These are phyloP conservation scores for Bacterosira constricta DNA, from an alignment of 108 stramenopile genomes.

Conservation along the genomic window DNA sequence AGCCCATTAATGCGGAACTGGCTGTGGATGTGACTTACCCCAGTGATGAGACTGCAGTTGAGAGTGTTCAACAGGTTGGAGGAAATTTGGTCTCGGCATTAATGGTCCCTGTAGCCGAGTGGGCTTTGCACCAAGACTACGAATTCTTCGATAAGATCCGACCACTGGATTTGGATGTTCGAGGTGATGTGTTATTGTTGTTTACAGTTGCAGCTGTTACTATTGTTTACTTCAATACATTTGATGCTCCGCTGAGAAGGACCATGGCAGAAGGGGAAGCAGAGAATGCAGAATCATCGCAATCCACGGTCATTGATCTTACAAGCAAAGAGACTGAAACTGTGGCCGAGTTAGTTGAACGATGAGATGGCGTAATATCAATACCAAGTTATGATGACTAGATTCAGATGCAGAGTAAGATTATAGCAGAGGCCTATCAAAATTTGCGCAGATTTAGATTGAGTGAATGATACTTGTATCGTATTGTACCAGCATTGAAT, in stretches of 20 bases:
- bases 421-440: too few relatives aligned
- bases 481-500: neutral
- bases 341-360: neutral
- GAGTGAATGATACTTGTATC: too few relatives aligned
- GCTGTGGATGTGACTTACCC: conserved; percentile 70
- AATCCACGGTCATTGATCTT: neutral
- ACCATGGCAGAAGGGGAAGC: conserved; percentile 48
- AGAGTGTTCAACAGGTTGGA: conserved; percentile 61
- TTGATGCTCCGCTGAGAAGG: conserved; percentile 55
- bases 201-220: conserved; percentile 48
- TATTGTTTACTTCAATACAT: conserved; percentile 49
- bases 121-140: conserved; percentile 55
- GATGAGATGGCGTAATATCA: neutral
- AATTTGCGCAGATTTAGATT: too few relatives aligned
- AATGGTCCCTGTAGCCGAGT: conserved; percentile 59
- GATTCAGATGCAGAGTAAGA: neutral
- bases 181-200: conserved; percentile 57
- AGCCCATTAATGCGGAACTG: conserved; percentile 71
- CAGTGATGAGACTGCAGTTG: conserved; percentile 68
- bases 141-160: conserved; percentile 47
- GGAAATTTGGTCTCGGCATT: conserved; percentile 60
- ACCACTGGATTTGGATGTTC: conserved; percentile 44
- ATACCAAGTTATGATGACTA: too few relatives aligned
- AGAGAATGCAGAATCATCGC: neutral
- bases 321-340: neutral